A percentile compares a stretch with the other conserved stretches of the same genome.
Evolutionary conservation across 129 eudicot genomes (phyloP).

Genomic region (Tagetes patula): DNA sequence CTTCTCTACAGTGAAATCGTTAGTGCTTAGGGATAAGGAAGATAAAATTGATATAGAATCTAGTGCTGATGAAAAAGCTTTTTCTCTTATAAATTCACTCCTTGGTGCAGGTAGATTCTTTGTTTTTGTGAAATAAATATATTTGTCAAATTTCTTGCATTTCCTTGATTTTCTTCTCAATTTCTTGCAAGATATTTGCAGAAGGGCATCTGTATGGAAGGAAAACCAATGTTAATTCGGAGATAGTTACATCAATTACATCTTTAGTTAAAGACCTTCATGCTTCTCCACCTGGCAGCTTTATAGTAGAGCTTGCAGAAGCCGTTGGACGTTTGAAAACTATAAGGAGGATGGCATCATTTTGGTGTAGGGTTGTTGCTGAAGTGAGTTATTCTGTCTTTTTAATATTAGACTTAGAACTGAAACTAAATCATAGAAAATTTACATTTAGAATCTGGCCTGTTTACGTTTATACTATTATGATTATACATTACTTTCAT

Average conservation of each 20-base stretch:
- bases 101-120: constrained; percentile 73
- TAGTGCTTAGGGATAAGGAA: constrained; percentile 83
- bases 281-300: constrained; percentile 85
- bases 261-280: constrained; percentile 76
- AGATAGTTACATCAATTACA: constrained; percentile 39
- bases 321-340: constrained; percentile 85
- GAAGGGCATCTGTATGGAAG: constrained; percentile 70
- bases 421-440: neutral
- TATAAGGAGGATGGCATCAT: constrained; percentile 70
- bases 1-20: constrained; percentile 75
- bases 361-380: constrained; percentile 72
- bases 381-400: constrained; percentile 44
- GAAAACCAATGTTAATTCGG: constrained; percentile 39
- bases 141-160: constrained; percentile 17
- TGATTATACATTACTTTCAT: neutral
- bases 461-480: neutral
- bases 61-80: constrained; percentile 54
- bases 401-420: constrained; percentile 10
- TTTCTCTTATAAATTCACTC: constrained; percentile 53
- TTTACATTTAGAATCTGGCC: neutral
- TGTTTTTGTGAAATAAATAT: constrained; percentile 31
- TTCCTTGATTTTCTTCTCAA: constrained; percentile 52
- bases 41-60: constrained; percentile 63
- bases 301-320: constrained; percentile 79
- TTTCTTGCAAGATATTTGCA: constrained; percentile 90